Evolutionary conservation across 163 green algal species (phyloP), one percentile per base, ranked within the genome.

Genomic region (Botryococcus braunii): DNA sequence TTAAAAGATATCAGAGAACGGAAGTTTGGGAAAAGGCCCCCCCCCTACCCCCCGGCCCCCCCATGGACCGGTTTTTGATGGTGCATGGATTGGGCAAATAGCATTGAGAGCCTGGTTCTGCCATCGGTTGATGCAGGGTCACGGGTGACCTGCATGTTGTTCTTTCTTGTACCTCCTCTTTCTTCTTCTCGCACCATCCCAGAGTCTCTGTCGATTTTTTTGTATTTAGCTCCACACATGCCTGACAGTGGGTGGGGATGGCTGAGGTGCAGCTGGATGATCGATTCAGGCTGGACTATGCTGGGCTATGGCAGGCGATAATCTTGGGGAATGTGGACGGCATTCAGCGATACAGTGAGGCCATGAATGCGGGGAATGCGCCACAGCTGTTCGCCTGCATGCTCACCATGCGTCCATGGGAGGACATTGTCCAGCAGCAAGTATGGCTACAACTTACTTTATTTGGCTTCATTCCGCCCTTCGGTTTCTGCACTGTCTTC

Each of bases 351-450:
- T 68, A 86, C 73, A 76, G 62, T 40, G 38, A 61, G 0, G 68
- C 52, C 34, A 88, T 89, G 72, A 88, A 89, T 63, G 82, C 84
- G 6, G 82, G 75, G 0, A 71, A 83, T 25, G 56, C 68, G 27
- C 75, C 81, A 47, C 78, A 78, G 34, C 75, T 96, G 25, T 96
- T 96, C 77, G 85, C 86, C 11, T 78, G 74, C 65, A 92, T 96
- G 83, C 86, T 96, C 0, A 95, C 90, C 0, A 79, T 84, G 69
- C 69, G 83, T 46, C 86, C 86, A 3, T 96, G 90, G 90, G 77
- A 86, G 21, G 63, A 82, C 69, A 68, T 74, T 27, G 72, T 56
- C 55, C 77, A 34, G 71, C 49, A 38, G 34, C 37, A 13, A 52
- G 43, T 17, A 13, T 27, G 13, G 43, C 43, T 17, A 52, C 43